Evolutionary conservation across 108 stramenopile genomes (phyloP), one percentile per base, ranked within the genome.

Genomic region (Schizochytrium sp.): DNA sequence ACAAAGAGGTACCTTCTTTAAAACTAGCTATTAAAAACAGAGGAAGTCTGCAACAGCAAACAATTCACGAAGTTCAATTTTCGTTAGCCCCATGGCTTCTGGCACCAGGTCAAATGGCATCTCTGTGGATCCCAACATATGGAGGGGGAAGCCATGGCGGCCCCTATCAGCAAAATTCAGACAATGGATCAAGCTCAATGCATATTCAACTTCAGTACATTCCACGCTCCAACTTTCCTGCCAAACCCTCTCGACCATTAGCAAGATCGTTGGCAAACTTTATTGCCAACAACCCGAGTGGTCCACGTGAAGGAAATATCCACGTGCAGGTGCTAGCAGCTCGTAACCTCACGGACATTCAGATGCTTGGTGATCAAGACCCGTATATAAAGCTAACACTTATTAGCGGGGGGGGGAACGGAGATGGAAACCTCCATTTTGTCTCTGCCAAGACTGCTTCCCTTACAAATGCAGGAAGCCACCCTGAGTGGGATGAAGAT

Each of bases 311-410:
- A 17, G 76, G 76, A 38, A 53, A 83, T 40, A 40, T 83, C 3
- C 76, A 83, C 76, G 53, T 83, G 47, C 76, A 83, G 47, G 76
- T 83, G n/a, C 47, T 83, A 15, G 76, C 76, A 10, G 76, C 76
- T 5, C 89, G 87, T 15, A 90, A 89, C 38, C 90, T 94, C 19
- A 57, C 90, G 10, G 69, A 50, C 55, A 47, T 87, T 49, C 92
- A 93, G 49, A 47, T 89, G 19, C 41, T 92, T 7, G 90, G 87
- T 46, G 73, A 13, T 40, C 92, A 92, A 55, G 92, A 93, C 58
- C 93, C 93, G 28, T 93, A 92, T 89, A 89, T 93, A 13, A 90
- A 93, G 59, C 87, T 93, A 47, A 72, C 91, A 28, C 53, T 94
- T 10, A 91, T 92, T 2, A 12, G 28, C 4, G 76, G 76, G 45